Conservation (phyloP, 345 rosid genomes). For the Linum lewisii region DNA sequence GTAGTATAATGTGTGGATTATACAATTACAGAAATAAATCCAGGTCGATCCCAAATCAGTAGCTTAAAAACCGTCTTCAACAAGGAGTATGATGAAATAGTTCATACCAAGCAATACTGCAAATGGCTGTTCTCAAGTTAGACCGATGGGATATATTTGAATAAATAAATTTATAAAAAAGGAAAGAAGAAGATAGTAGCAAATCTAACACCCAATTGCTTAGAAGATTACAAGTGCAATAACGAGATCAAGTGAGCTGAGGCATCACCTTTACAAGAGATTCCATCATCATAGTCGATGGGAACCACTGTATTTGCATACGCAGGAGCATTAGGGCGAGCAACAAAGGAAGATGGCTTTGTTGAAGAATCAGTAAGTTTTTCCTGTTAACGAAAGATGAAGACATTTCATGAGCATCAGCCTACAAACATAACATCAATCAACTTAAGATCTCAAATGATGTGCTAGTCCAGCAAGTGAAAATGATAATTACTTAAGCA, state of each 20-base stretch:
- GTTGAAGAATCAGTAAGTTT: slow-evolving; percentile 35
- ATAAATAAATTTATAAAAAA: no score
- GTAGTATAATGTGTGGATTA: no score
- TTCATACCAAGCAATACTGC: no score
- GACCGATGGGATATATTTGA: no score
- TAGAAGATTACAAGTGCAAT: background rate
- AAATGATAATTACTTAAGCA: background rate
- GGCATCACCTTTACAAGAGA: slow-evolving; percentile 33
- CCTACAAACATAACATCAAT: background rate
- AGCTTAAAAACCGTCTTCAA: no score
- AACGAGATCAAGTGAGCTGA: background rate
- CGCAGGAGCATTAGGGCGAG: slow-evolving; percentile 30
- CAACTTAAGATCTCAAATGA: slow-evolving; percentile 3
- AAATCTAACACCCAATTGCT: background rate
- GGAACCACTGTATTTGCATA: slow-evolving; percentile 31
- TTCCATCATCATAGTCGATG: slow-evolving; percentile 35
- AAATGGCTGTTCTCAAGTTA: no score
- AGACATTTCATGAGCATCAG: background rate
- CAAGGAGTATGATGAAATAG: no score
- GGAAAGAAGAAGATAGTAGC: background rate
- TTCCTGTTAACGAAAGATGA: slow-evolving; percentile 34
- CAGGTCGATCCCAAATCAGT: no score
- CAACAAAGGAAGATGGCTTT: slow-evolving; percentile 28
- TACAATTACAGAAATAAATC: no score
- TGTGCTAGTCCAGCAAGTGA: background rate